Evolutionary conservation across 1,139 yeast species (phyloP).

Genomic region (Blastobotrys ciferrii): DNA sequence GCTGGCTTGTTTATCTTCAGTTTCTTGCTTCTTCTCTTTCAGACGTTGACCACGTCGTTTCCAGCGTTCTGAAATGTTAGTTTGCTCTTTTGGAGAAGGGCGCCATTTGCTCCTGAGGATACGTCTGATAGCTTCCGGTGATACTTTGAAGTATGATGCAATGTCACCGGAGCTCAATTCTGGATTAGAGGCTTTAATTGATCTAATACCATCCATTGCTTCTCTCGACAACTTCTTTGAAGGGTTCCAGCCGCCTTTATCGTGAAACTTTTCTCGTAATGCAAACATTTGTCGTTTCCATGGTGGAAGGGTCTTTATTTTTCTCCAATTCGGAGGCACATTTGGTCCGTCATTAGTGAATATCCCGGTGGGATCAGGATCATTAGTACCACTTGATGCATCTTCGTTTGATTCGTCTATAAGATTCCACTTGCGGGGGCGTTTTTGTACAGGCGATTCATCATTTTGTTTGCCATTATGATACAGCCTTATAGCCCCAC

Average conservation of each 20-base stretch:
- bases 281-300: conserved; percentile 73
- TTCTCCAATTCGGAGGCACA: conserved; percentile 47
- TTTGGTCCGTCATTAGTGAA: conserved; percentile 15
- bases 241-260: conserved; percentile 61
- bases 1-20: conserved; percentile 28
- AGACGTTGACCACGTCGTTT: conserved; percentile 44
- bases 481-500: neutral
- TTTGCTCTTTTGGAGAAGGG: conserved; percentile 56
- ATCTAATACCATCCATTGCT: conserved; percentile 64
- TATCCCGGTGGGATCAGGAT: conserved; percentile 12
- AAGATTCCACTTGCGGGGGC: neutral
- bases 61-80: conserved; percentile 49
- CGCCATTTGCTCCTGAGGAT: conserved; percentile 75
- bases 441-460: neutral
- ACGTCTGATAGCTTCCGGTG: conserved; percentile 82
- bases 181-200: conserved; percentile 55
- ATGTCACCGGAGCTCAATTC: conserved; percentile 57
- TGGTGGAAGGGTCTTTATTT: conserved; percentile 43
- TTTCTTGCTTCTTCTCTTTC: conserved; percentile 6
- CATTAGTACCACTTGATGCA: neutral
- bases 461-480: neutral
- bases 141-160: conserved; percentile 62
- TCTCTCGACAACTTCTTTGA: conserved; percentile 63
- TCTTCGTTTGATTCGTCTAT: neutral
- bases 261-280: conserved; percentile 55